Conservation (phyloP, 805 yeast species). For the Saturnispora diversa region DNA sequence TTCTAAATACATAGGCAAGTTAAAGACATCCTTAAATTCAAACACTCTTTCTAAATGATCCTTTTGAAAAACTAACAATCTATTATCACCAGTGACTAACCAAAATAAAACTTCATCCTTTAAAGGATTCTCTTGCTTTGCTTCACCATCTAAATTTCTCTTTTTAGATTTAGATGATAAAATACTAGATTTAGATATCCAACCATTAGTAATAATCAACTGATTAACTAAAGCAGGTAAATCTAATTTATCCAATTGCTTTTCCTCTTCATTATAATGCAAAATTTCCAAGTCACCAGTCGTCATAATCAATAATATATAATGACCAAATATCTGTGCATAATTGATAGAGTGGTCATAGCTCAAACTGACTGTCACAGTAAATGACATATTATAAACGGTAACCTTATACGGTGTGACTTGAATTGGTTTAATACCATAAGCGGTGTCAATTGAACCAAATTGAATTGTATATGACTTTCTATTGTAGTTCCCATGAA, state of each 20-base stretch:
- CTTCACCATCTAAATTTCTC: constrained; percentile 21
- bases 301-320: constrained; percentile 52
- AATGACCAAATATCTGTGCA: constrained; percentile 55
- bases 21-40: constrained; percentile 43
- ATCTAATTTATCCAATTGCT: constrained; percentile 24
- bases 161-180: constrained; percentile 33
- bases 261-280: constrained; percentile 28
- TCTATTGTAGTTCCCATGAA: constrained; percentile 54
- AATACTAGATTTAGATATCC: constrained; percentile 45
- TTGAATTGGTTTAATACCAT: constrained; percentile 58
- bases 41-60: constrained; percentile 46
- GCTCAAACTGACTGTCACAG: constrained; percentile 41
- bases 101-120: constrained; percentile 43
- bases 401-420: constrained; percentile 59
- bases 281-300: constrained; percentile 64
- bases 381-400: constrained; percentile 56
- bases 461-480: constrained; percentile 59
- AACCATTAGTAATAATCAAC: constrained; percentile 58
- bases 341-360: constrained; percentile 56
- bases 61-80: constrained; percentile 55
- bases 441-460: constrained; percentile 34
- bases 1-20: constrained; percentile 36
- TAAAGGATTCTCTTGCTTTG: constrained; percentile 17
- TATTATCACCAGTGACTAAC: constrained; percentile 69
- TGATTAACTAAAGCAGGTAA: constrained; percentile 30